Conservation (phyloP, 2,329 filamentous ascomycete genomes). For the Ceratocystis papillata region DNA sequence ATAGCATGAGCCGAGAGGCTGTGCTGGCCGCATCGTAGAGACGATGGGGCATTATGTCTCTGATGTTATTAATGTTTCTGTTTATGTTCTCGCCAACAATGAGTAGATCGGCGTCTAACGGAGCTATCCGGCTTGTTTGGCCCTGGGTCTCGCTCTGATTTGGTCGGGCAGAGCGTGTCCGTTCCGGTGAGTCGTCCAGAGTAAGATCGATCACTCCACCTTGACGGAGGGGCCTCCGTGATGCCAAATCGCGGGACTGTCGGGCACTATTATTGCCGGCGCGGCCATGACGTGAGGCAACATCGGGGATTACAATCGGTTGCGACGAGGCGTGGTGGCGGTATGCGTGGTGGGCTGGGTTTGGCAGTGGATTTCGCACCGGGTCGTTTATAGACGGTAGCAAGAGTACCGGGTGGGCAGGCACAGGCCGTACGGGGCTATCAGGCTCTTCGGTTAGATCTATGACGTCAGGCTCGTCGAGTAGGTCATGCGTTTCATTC, state of each 20-base stretch:
- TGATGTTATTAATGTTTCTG: background rate
- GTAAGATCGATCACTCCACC: slow-evolving; percentile 43
- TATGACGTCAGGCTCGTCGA: slow-evolving; percentile 33
- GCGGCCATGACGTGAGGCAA: background rate
- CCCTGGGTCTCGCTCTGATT: background rate
- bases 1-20: background rate
- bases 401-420: background rate
- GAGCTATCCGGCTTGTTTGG: background rate
- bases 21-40: background rate
- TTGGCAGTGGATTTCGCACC: slow-evolving; percentile 35
- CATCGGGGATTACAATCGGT: background rate
- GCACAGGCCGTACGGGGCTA: slow-evolving; percentile 31
- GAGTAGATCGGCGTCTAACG: background rate
- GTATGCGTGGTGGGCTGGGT: slow-evolving; percentile 33
- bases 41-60: background rate
- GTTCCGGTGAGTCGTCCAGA: slow-evolving; percentile 33
- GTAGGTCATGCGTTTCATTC: slow-evolving; percentile 15
- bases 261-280: background rate
- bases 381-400: slow-evolving; percentile 31
- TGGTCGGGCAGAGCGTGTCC: background rate
- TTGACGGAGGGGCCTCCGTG: background rate
- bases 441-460: slow-evolving; percentile 44
- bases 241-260: slow-evolving; percentile 1
- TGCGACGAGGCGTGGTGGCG: slow-evolving; percentile 19
- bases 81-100: background rate